Evolutionary conservation across 2,329 filamentous ascomycete species (phyloP), one percentile per base, ranked within the genome.

Genomic region (Endothia cerciana): DNA sequence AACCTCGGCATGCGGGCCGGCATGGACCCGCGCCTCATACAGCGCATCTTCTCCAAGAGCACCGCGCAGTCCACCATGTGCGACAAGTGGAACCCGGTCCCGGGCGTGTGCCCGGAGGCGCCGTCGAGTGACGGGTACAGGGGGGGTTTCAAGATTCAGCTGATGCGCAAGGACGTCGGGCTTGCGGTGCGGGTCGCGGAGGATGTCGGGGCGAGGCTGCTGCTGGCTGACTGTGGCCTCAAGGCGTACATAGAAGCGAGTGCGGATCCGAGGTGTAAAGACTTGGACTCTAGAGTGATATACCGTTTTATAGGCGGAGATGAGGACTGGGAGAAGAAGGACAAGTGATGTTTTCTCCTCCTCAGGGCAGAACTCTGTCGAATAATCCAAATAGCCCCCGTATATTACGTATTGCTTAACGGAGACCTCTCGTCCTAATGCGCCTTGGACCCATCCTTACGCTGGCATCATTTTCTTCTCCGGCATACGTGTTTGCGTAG

Each of bases 121-220:
- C 76, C 76, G 2, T 68, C 73, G 0, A 73, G 70, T 10, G 68
- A 74, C 13, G 73, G 72, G 1, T 78, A 78, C 60, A 74, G 80
- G 63, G 81, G 82, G 2, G 86, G 86, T 0, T 88, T 89, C 73
- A 82, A 85, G 55, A 82, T 88, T 6, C 80, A 87, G 72, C 70
- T 88, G 70, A 88, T 88, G 84, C 79, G 78, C 67, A 88, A 88
- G 71, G 85, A 88, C 70, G 83, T 89, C 65, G 76, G 77, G 1
- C 72, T 88, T 25, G 86, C 85, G 0, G 77, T 86, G 0, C 81
- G 85, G 10, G 81, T 83, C 74, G 85, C 85, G n/a, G 76, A 81
- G 66, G 75, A 79, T 19, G 80, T 87, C 4, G 85, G 82, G 0
- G 79, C 82, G 19, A 77, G 75, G 53, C 78, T 85, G 64, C 80